Evolutionary conservation across 2,329 filamentous ascomycete genomes (phyloP), one percentile per base, ranked within the genome.

Genomic region (Colletotrichum sp.): DNA sequence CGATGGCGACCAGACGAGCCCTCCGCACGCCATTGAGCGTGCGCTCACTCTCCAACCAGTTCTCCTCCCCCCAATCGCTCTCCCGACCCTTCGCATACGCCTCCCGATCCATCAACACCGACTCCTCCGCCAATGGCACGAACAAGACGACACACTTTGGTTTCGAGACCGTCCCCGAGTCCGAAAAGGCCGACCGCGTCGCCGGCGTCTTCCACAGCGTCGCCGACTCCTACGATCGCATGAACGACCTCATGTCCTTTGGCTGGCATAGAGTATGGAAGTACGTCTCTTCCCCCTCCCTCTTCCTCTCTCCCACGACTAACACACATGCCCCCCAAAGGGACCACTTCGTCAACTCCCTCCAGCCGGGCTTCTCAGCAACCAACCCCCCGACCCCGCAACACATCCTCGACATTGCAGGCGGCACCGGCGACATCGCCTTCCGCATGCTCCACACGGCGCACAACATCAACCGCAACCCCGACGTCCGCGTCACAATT

Each of bases 181-280:
- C 92, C 12, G 89, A 97, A 84, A 98, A 98, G 86, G 87, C 86
- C 59, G 81, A 89, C 78, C 84, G 87, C 89, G 96, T 98, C 55
- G 94, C 94, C 75, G 92, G 91, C 56, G 97, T 99, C 74, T 99
- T 99, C 87, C 96, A 95, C 84, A 98, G 94, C 79, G 97, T 99
- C 55, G 97, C 97, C 79, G 93, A 95, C 77, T 95, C 94, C 21
- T 99, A 99, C 86, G 97, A 99, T 85, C 94, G 93, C 77, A 99
- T 99, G 97, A 99, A 99, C 87, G 97, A 99, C 84, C 90, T 98
- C 79, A 99, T 99, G 97, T 98, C 97, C 9, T 91, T 99, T 63
- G 97, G 97, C 71, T 96, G 98, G 86, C 97, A 99, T 85, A 94
- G 97, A 58, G 88, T 99, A 48, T 99, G 97, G 97, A 99, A 94